These are phyloP conservation scores for Penicillium glabrum DNA, from an alignment of 2,329 filamentous ascomycete species.

Conservation along the genomic window DNA sequence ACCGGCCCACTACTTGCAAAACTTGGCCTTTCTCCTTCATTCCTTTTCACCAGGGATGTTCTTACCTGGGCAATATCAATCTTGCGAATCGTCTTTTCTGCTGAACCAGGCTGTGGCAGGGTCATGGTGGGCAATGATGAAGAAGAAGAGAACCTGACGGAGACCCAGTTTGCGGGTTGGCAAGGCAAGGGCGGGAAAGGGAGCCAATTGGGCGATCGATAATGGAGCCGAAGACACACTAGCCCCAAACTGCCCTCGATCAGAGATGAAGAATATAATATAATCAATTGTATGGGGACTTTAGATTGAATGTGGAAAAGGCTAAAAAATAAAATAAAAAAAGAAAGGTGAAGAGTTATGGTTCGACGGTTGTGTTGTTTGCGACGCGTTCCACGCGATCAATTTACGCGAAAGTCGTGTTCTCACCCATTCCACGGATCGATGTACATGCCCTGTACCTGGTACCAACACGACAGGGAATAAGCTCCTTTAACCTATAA, in stretches of 20 bases:
- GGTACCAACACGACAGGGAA: too few species aligned
- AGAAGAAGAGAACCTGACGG: constrained; percentile 7
- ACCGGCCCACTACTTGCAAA: background rate
- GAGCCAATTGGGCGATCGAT: constrained; percentile 17
- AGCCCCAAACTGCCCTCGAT: background rate
- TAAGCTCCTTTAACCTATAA: too few species aligned
- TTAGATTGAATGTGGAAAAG: background rate
- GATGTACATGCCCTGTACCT: background rate
- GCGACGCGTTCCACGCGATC: constrained; percentile 2
- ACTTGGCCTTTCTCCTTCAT: background rate
- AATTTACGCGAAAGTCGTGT: constrained; percentile 1
- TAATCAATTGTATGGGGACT: background rate
- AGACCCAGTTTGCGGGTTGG: constrained; percentile 13
- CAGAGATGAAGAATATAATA: background rate
- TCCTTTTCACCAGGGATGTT: background rate
- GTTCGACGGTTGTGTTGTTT: background rate
- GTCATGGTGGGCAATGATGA: constrained; percentile 29
- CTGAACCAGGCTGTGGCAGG: constrained; percentile 31
- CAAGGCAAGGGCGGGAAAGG: constrained; percentile 21
- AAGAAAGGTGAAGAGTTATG: background rate
- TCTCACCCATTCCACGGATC: constrained; percentile 1
- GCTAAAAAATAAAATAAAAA: background rate
- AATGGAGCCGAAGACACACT: constrained; percentile 8
- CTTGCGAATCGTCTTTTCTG: constrained; percentile 42
- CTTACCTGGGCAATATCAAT: constrained; percentile 44